phyloP scores from a whole-genome alignment of 2,329 filamentous ascomycete genomes.

The Plectosphaerella plurivora region DNA sequence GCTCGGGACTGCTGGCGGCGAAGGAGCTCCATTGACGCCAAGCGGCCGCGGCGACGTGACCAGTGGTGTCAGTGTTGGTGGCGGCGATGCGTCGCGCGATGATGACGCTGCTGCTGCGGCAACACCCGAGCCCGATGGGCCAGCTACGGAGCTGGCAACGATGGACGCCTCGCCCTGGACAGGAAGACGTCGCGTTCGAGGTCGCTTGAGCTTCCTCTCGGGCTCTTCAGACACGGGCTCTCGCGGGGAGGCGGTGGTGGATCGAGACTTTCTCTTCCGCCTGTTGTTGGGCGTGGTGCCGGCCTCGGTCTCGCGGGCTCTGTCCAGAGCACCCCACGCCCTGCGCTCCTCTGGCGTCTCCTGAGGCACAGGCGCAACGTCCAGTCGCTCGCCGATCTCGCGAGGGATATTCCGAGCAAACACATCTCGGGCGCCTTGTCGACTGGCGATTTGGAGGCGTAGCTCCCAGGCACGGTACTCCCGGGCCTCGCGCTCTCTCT shows the following conservation, averaged over 20 bases:
- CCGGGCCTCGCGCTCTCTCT: conserved; percentile 47
- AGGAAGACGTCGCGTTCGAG: conserved; percentile 67
- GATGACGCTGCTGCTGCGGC: neutral
- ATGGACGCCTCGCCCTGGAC: conserved; percentile 40
- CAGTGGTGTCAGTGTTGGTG: too few relatives aligned
- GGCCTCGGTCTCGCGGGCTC: conserved; percentile 66
- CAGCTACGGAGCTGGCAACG: conserved; percentile 2
- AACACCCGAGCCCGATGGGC: neutral
- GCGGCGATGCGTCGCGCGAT: neutral
- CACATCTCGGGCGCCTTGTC: conserved; percentile 68
- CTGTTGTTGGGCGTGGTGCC: conserved; percentile 38
- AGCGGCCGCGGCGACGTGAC: neutral
- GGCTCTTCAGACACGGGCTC: conserved; percentile 62
- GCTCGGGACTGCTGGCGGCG: conserved; percentile 12
- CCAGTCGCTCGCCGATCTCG: conserved; percentile 58
- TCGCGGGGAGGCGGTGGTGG: conserved; percentile 64
- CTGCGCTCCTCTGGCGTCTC: conserved; percentile 76
- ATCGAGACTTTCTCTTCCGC: conserved; percentile 71
- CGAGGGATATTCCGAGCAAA: conserved; percentile 61
- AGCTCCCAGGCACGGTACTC: conserved; percentile 75
- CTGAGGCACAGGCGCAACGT: conserved; percentile 42
- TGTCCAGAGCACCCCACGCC: conserved; percentile 89
- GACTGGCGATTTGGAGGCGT: conserved; percentile 74
- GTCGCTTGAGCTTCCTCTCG: conserved; percentile 81
- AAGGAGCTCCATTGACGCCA: neutral